Conservation (phyloP, 1,284 basidiomycete species). For the Thelephora terrestris region DNA sequence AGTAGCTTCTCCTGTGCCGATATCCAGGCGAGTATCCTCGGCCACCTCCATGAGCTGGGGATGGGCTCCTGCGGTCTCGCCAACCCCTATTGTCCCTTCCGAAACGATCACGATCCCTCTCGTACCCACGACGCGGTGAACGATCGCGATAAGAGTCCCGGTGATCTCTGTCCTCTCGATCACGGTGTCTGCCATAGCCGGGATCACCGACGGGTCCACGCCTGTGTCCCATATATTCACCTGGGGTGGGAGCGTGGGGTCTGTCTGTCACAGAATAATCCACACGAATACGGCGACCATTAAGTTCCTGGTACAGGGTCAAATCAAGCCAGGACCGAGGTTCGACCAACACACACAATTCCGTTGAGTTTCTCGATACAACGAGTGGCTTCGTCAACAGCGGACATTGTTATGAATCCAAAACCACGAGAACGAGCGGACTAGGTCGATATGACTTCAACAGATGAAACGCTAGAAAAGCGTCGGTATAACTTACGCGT, state of each 20-base stretch:
- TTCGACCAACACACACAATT: conserved; percentile 44
- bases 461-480: neutral
- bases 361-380: conserved; percentile 93
- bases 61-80: conserved; percentile 55
- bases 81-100: conserved; percentile 33
- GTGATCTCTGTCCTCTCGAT: conserved; percentile 32
- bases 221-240: conserved; percentile 94
- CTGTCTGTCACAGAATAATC: conserved; percentile 93
- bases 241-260: conserved; percentile 93
- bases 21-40: conserved; percentile 68
- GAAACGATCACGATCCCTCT: conserved; percentile 32
- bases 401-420: conserved; percentile 92
- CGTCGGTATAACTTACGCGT: conserved; percentile 51
- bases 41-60: neutral
- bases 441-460: conserved; percentile 28
- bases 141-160: conserved; percentile 37
- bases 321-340: conserved; percentile 1
- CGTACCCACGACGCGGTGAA: conserved; percentile 35
- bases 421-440: conserved; percentile 96
- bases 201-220: conserved; percentile 44
- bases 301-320: conserved; percentile 58
- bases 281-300: conserved; percentile 92
- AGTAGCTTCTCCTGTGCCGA: conserved; percentile 64
- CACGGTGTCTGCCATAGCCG: conserved; percentile 17
- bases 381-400: conserved; percentile 75